Evolutionary conservation across 176 grass and related monocot genomes (phyloP).

Genomic region (Carex pumila): DNA sequence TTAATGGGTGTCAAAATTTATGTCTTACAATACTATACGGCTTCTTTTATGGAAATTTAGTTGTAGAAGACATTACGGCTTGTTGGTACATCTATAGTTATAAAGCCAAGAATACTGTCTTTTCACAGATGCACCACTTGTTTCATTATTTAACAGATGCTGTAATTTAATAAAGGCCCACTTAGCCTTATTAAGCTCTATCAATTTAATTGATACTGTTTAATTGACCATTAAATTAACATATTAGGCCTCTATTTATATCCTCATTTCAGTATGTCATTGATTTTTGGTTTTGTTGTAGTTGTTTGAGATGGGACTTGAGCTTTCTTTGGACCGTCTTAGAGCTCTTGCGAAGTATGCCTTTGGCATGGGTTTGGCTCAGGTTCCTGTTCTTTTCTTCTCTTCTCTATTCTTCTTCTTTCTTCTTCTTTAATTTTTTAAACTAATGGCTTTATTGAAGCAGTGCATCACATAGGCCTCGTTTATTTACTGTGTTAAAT

Average conservation of each 20-base stretch:
- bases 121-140: background rate
- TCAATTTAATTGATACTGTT: background rate
- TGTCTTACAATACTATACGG: background rate
- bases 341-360: conserved; percentile 95
- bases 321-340: conserved; percentile 88
- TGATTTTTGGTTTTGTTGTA: conserved; percentile 20
- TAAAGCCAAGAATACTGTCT: background rate
- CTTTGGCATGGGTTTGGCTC: conserved; percentile 90
- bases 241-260: background rate
- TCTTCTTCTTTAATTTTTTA: background rate
- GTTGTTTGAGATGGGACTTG: conserved; percentile 97
- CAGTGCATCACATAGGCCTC: background rate
- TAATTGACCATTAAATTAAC: background rate
- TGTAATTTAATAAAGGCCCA: background rate
- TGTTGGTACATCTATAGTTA: background rate
- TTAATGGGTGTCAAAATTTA: background rate
- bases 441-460: background rate
- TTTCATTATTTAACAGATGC: background rate
- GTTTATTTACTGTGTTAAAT: conserved; percentile 10
- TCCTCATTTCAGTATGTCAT: background rate
- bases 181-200: background rate
- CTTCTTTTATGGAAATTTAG: background rate
- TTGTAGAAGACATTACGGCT: background rate
- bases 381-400: conserved; percentile 37
- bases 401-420: background rate